Base-by-base conservation (phyloP, 2,329 filamentous ascomycete genomes). In the Chrysoporthe austroafricana region DNA sequence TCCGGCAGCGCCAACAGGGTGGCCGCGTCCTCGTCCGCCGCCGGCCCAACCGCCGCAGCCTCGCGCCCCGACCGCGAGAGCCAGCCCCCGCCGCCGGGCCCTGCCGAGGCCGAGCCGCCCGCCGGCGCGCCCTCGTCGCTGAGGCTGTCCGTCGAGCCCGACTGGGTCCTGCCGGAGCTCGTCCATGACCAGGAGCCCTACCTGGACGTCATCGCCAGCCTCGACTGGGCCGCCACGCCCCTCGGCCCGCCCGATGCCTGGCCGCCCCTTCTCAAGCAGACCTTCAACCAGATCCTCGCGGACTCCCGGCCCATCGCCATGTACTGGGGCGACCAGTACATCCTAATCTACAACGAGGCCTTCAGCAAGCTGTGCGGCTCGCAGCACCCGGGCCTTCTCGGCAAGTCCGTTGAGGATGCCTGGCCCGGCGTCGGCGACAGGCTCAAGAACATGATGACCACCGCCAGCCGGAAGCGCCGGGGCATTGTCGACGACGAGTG, bases 261-360 rank as follows among this genome's bases (percentile, higher is more conserved):
- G 83, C 76, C 79, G 14, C 50, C 74, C 1, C 77, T 78, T 18
- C 79, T 86, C 26, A 80, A 82, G 44, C 80, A 83, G 58, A 76
- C 76, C 1, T 76, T 79, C 66, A 77, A 79, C 67, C 76, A 82
- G 63, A 76, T 80, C 46, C 73, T 82, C 42, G 76, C 77, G 36
- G 80, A 83, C 72, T 79, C 77, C 36, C 75, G 77, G 18, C 84
- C 85, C 3, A 83, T 84, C 26, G 85, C 85, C 11, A 83, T 88
- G 76, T 89, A 89, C 72, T 90, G 87, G 87, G 69, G 69, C 3
- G 61, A 66, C 14, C 48, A 90, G 44, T 81, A 87, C 59, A 83
- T 88, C 32, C 86, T 87, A 8, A 85, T 91, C 3, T 91, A 91
- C 77, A 91, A 91, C 70, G 88, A 91, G 74, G 86, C 88, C 0